These are phyloP conservation scores for Breviolum minutum DNA, from an alignment of 73 alveolate genomes.

Conservation along the genomic window DNA sequence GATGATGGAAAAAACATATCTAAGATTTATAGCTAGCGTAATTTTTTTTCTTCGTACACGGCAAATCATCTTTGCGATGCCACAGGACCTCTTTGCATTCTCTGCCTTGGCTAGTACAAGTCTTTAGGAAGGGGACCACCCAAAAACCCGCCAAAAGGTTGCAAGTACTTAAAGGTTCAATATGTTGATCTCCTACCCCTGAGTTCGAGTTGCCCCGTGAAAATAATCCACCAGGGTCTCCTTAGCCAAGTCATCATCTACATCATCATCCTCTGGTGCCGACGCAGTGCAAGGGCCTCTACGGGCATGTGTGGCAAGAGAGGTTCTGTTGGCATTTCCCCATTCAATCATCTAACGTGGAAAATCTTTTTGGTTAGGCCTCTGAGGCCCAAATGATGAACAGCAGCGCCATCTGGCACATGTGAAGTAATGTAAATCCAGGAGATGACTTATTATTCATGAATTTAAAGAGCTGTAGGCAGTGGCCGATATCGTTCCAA, in stretches of 20 bases:
- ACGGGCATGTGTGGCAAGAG: neutral
- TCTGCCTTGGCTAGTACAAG: neutral
- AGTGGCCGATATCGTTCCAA: too few species aligned
- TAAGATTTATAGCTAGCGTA: neutral
- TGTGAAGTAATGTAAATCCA: too few species aligned
- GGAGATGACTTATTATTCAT: too few species aligned
- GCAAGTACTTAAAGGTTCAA: neutral
- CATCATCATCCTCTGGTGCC: neutral
- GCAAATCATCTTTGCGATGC: neutral
- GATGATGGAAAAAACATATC: neutral
- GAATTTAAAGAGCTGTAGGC: too few species aligned
- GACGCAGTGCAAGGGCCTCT: neutral
- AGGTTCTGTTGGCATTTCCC: neutral
- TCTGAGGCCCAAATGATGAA: too few species aligned
- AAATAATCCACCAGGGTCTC: conserved; percentile 1
- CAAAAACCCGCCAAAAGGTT: neutral
- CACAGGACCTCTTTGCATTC: neutral
- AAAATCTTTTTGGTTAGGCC: neutral
- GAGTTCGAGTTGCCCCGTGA: neutral
- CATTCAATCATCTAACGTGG: neutral
- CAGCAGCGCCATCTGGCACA: neutral
- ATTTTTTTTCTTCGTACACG: neutral
- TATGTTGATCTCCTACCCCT: neutral
- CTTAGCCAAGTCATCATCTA: neutral
- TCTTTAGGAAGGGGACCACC: neutral